A percentile compares a stretch with the other conserved stretches of the same genome.
These are phyloP conservation scores for Pyrenopolyporus hunteri DNA, from an alignment of 495 filamentous ascomycete species.

Conservation along the genomic window DNA sequence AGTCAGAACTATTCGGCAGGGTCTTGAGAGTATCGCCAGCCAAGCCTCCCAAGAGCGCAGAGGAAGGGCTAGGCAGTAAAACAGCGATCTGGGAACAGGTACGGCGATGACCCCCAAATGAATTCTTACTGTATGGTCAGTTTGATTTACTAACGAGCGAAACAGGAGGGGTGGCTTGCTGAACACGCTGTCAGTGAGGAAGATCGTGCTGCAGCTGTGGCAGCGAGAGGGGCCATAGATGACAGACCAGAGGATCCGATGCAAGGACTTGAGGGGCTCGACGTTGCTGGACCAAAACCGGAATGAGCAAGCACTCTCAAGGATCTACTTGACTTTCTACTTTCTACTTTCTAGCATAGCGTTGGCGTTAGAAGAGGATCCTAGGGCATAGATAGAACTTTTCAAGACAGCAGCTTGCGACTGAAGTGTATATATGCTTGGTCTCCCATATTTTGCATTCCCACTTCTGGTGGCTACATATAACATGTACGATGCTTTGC, in stretches of 20 bases:
- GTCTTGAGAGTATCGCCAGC: slow-evolving; percentile 91
- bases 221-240: slow-evolving; percentile 56
- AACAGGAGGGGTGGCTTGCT: slow-evolving; percentile 89
- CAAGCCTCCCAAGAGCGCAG: slow-evolving; percentile 88
- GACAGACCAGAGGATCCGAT: slow-evolving; percentile 80
- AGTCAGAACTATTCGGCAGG: slow-evolving; percentile 90
- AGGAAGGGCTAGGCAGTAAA: slow-evolving; percentile 86
- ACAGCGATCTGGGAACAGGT: slow-evolving; percentile 99
- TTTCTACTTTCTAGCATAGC: slow-evolving; percentile 51
- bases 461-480: slow-evolving; percentile 29
- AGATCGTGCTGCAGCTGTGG: slow-evolving; percentile 70
- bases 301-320: slow-evolving; percentile 56
- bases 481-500: slow-evolving; percentile 42
- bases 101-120: slow-evolving; percentile 38
- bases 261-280: slow-evolving; percentile 91
- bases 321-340: slow-evolving; percentile 15
- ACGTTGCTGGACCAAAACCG: slow-evolving; percentile 89
- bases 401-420: slow-evolving; percentile 30
- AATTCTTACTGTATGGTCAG: neutral
- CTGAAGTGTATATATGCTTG: slow-evolving; percentile 36
- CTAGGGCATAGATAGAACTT: slow-evolving; percentile 23
- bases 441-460: slow-evolving; percentile 38
- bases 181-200: slow-evolving; percentile 91
- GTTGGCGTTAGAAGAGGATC: slow-evolving; percentile 48
- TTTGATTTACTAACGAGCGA: slow-evolving; percentile 41